Base-by-base conservation (phyloP, 2,329 filamentous ascomycete species). In the Trichophyton benhamiae region DNA sequence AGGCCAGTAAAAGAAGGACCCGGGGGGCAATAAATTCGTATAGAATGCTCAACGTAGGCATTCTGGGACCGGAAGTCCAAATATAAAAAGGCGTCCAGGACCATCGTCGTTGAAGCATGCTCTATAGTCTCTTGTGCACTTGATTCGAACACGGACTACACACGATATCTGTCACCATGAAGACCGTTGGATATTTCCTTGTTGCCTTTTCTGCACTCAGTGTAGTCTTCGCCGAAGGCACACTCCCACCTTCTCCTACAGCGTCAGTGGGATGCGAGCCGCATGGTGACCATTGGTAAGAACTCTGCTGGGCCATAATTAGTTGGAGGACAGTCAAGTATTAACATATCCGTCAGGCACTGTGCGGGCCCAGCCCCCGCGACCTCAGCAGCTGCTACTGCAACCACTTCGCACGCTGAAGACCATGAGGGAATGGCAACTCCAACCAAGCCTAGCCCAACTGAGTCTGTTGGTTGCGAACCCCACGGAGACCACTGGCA, bases 161-260 rank as follows among this genome's bases (percentile, higher is more conserved):
- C 57, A 7, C 33, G 3, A 30, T 25, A 17, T 27, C 20, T 30
- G 22, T 15, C 9, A 44, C 15, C 13, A 58, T 58, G 57, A 42
- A 46, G 57, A 20, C 22, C 42, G 2, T 17, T 20, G 38, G 38
- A 44, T 44, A 13, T 44, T 6, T 46, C n/a, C 57, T 60, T n/a
- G 3, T 41, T 17, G 60, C 60, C 9, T n/a, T 65, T 20, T 60
- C 62, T 49, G 38, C 62, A 11, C 33, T 52, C 15, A 52, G 59
- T 49, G 20, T 57, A 25, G 57, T 52, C 17, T 52, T 67, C 57
- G 13, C 49, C 66, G 49, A 62, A 30, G 63, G 68, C 33, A 65
- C 67, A n/a, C 68, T 68, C 0, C 68, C 67, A 15, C 69, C 69
- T 27, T 71, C 68, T 20, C 70, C 70, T n/a, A 72, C 70, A 4